Percentiles rank a stretch among this genome's conserved stretches.
Evolutionary conservation across 2,329 filamentous ascomycete genomes (phyloP).

Genomic region (Reticulascus tulasneorum): DNA sequence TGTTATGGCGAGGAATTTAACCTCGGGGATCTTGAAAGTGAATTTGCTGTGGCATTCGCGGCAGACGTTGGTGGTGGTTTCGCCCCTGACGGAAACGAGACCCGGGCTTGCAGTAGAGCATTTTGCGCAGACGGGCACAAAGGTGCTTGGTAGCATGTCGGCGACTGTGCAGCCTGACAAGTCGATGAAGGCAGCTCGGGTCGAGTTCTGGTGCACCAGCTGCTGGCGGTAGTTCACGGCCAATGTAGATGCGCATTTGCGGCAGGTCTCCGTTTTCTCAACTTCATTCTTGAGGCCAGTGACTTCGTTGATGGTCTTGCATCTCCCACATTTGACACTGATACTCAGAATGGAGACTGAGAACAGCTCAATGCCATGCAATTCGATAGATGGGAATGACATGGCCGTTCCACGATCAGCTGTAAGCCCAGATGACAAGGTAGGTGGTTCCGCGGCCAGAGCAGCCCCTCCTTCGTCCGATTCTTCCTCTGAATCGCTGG

Average conservation of each 20-base stretch:
- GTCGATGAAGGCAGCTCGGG: conserved; percentile 76
- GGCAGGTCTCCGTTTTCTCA: conserved; percentile 51
- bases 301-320: conserved; percentile 69
- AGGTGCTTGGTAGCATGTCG: conserved; percentile 75
- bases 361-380: conserved; percentile 73
- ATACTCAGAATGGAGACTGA: conserved; percentile 64
- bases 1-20: conserved; percentile 72
- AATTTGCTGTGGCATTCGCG: conserved; percentile 77
- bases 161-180: conserved; percentile 68
- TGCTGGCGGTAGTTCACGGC: conserved; percentile 59
- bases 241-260: conserved; percentile 53
- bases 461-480: conserved; percentile 41
- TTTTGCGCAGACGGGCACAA: conserved; percentile 71
- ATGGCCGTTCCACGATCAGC: conserved; percentile 69
- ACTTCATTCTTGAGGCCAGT: conserved; percentile 56
- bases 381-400: conserved; percentile 72
- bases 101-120: conserved; percentile 70
- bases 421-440: conserved; percentile 30
- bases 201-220: conserved; percentile 68
- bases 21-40: conserved; percentile 72
- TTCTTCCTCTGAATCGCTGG: conserved; percentile 43
- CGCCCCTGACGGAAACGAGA: conserved; percentile 68
- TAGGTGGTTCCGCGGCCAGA: conserved; percentile 26
- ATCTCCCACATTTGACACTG: conserved; percentile 73
- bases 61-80: conserved; percentile 70